Conservation (phyloP, 2,329 filamentous ascomycete genomes). For the Aspergillus costaricaensis region DNA sequence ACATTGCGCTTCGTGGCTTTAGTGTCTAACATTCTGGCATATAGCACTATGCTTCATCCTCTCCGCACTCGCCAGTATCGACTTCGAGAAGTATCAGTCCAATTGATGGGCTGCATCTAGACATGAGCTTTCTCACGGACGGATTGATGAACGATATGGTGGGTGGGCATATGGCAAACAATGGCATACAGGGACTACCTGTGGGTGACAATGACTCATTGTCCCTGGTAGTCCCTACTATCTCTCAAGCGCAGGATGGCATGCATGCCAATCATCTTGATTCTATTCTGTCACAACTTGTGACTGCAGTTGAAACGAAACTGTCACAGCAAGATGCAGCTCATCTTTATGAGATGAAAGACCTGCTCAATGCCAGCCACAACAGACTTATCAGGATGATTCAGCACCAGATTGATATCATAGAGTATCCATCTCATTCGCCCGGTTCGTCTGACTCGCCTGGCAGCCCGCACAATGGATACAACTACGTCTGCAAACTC, state of each 20-base stretch:
- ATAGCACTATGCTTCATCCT: slow-evolving; percentile 1
- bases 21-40: not conserved
- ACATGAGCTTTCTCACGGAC: not conserved
- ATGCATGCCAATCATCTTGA: not conserved
- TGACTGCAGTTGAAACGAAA: not conserved
- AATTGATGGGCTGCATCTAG: not conserved
- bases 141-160: not conserved
- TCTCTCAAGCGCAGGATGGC: not conserved
- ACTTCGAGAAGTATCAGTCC: slow-evolving; percentile 1
- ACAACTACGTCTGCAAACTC: slow-evolving; percentile 7
- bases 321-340: not conserved
- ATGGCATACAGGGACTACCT: not conserved
- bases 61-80: slow-evolving; percentile 2
- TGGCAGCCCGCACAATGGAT: not conserved
- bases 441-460: not conserved
- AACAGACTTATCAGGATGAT: slow-evolving; percentile 4
- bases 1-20: not conserved
- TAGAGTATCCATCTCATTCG: not conserved
- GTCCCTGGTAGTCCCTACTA: not conserved
- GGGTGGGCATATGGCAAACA: not conserved
- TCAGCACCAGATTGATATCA: slow-evolving; percentile 7
- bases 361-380: not conserved
- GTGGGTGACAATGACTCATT: not conserved
- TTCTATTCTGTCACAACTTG: not conserved
- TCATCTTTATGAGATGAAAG: slow-evolving; percentile 3